Evolutionary conservation across 257 asterid species (phyloP).

Genomic region (Gynochthodes officinalis): DNA sequence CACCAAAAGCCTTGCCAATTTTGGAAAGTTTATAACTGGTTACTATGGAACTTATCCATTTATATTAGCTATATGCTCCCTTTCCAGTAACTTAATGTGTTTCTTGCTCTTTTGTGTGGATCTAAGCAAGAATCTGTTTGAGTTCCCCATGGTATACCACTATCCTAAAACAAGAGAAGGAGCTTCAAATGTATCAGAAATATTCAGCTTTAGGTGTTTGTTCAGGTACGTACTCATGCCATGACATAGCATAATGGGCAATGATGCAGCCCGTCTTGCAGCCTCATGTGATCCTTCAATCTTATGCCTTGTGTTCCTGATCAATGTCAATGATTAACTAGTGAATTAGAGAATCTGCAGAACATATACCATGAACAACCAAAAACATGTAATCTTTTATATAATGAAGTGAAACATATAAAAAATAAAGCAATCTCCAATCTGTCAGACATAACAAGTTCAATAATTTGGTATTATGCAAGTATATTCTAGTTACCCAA

Average conservation of each 20-base stretch:
- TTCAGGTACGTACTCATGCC: slow-evolving; percentile 61
- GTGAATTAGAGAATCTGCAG: not conserved
- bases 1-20: not conserved
- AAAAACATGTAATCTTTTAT: not conserved
- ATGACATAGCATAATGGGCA: slow-evolving; percentile 87
- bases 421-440: not conserved
- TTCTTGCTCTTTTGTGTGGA: not conserved
- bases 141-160: not conserved
- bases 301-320: slow-evolving; percentile 71
- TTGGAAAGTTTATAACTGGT: not conserved
- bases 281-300: slow-evolving; percentile 84
- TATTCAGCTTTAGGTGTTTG: not conserved
- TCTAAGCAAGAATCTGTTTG: not conserved
- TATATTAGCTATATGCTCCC: not conserved
- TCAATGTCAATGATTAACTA: slow-evolving; percentile 17
- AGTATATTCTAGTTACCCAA: not conserved
- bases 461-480: not conserved
- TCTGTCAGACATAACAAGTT: not conserved
- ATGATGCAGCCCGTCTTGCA: slow-evolving; percentile 80
- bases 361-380: not conserved
- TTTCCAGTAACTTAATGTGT: not conserved
- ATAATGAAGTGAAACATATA: not conserved
- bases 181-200: not conserved
- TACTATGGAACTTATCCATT: not conserved
- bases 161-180: not conserved